Percentiles rank a stretch among this genome's conserved stretches.
These are phyloP conservation scores for Heimioporus sp. DNA, from an alignment of 768 basidiomycete species.

Conservation along the genomic window DNA sequence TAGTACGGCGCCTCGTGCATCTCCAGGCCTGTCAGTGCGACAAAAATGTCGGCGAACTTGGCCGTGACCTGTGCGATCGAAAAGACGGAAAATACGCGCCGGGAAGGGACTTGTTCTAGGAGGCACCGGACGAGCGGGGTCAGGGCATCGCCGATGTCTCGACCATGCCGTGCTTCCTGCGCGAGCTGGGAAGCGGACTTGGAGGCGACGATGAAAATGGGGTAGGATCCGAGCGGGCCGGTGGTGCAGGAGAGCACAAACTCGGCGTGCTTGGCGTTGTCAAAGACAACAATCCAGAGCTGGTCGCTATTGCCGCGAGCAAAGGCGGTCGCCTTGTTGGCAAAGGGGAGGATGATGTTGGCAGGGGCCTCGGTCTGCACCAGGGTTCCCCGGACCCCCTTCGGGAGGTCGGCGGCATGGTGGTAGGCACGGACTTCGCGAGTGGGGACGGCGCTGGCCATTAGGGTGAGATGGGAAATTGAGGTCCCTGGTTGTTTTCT, in stretches of 20 bases:
- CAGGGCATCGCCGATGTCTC: constrained; percentile 5
- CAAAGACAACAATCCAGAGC: constrained; percentile 33
- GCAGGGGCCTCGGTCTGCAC: constrained; percentile 28
- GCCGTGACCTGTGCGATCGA: constrained; percentile 46
- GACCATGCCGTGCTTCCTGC: constrained; percentile 8
- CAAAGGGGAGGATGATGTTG: constrained; percentile 43
- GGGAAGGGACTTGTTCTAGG: constrained; percentile 9
- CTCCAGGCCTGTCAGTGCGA: constrained; percentile 37
- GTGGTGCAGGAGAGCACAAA: constrained; percentile 58
- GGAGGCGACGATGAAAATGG: constrained; percentile 39
- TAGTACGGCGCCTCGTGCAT: constrained; percentile 50
- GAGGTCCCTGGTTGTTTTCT: not conserved
- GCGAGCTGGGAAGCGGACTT: constrained; percentile 14
- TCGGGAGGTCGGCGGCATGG: constrained; percentile 13
- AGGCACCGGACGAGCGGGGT: constrained; percentile 9
- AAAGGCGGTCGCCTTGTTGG: constrained; percentile 24
- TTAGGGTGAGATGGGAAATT: constrained; percentile 10
- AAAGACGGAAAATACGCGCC: constrained; percentile 58
- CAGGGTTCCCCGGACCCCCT: constrained; percentile 31
- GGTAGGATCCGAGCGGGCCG: constrained; percentile 55
- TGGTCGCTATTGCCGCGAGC: constrained; percentile 6
- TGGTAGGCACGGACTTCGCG: constrained; percentile 4
- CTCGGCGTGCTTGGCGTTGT: constrained; percentile 12
- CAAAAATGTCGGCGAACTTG: constrained; percentile 44
- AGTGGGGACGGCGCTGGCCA: constrained; percentile 8